These are phyloP conservation scores for Byssoonygena ceratinophila DNA, from an alignment of 2,329 filamentous ascomycete species.

Conservation along the genomic window DNA sequence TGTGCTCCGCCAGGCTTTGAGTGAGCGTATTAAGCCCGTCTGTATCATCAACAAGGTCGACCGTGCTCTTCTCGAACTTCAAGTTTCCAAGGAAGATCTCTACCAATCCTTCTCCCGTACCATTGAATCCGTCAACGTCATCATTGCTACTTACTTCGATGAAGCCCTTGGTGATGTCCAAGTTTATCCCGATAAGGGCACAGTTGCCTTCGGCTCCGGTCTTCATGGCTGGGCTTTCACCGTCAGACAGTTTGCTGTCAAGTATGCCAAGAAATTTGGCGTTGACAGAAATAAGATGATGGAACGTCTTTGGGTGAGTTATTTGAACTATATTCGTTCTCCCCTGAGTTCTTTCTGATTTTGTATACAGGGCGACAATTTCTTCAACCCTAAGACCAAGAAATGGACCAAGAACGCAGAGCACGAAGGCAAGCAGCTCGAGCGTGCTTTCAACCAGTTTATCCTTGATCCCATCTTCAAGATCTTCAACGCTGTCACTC, in stretches of 20 bases:
- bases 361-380: slow-evolving; percentile 69
- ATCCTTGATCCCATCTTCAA: slow-evolving; percentile 99
- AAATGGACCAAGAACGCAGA: slow-evolving; percentile 92
- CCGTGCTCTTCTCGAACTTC: slow-evolving; percentile 96
- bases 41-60: slow-evolving; percentile 99
- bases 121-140: slow-evolving; percentile 99
- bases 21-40: slow-evolving; percentile 99
- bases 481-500: slow-evolving; percentile 93
- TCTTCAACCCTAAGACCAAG: slow-evolving; percentile 99
- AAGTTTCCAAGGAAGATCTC: slow-evolving; percentile 96
- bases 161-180: slow-evolving; percentile 94
- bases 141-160: slow-evolving; percentile 98
- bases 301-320: slow-evolving; percentile 91
- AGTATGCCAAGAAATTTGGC: slow-evolving; percentile 99
- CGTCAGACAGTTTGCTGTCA: slow-evolving; percentile 87
- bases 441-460: slow-evolving; percentile 99
- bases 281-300: slow-evolving; percentile 99
- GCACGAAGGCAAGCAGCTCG: slow-evolving; percentile 75
- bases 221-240: slow-evolving; percentile 99
- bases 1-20: slow-evolving; percentile 94
- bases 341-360: background rate
- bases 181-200: slow-evolving; percentile 96
- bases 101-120: slow-evolving; percentile 99
- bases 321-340: background rate
- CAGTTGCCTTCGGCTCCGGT: slow-evolving; percentile 97